These are phyloP conservation scores for Metarhizium sp. DNA, from an alignment of 2,329 filamentous ascomycete species.

Conservation along the genomic window DNA sequence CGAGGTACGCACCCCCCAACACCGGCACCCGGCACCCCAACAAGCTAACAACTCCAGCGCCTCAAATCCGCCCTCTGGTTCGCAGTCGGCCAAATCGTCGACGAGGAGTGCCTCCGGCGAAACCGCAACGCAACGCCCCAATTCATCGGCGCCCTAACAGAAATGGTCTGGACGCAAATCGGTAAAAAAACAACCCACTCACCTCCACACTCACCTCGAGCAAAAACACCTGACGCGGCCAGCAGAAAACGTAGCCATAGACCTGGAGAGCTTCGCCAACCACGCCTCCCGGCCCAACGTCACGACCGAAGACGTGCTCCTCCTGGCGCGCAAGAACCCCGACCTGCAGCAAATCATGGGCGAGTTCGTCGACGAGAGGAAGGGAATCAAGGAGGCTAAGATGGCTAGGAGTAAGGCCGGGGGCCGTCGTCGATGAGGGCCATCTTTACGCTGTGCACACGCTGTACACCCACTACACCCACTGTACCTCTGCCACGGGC, in stretches of 20 bases:
- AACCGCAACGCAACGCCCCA: slow-evolving; percentile 82
- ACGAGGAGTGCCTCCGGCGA: slow-evolving; percentile 56
- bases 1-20: slow-evolving; percentile 18
- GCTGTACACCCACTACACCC: too few species aligned
- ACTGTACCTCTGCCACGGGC: too few species aligned
- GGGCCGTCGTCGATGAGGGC: not conserved
- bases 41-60: slow-evolving; percentile 38
- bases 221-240: not conserved
- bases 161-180: slow-evolving; percentile 80
- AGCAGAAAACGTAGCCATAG: slow-evolving; percentile 45
- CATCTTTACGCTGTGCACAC: too few species aligned
- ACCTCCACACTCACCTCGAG: not conserved
- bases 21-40: too few species aligned
- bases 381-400: slow-evolving; percentile 21
- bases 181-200: not conserved
- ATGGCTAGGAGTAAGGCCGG: slow-evolving; percentile 20
- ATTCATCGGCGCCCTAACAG: slow-evolving; percentile 78
- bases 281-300: slow-evolving; percentile 78
- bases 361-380: slow-evolving; percentile 54
- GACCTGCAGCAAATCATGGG: slow-evolving; percentile 70
- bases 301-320: slow-evolving; percentile 76
- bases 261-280: slow-evolving; percentile 49
- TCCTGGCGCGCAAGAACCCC: slow-evolving; percentile 80
- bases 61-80: slow-evolving; percentile 82
- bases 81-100: slow-evolving; percentile 76